These are phyloP conservation scores for Malus orientalis DNA, from an alignment of 306 rosid genomes.

Conservation along the genomic window DNA sequence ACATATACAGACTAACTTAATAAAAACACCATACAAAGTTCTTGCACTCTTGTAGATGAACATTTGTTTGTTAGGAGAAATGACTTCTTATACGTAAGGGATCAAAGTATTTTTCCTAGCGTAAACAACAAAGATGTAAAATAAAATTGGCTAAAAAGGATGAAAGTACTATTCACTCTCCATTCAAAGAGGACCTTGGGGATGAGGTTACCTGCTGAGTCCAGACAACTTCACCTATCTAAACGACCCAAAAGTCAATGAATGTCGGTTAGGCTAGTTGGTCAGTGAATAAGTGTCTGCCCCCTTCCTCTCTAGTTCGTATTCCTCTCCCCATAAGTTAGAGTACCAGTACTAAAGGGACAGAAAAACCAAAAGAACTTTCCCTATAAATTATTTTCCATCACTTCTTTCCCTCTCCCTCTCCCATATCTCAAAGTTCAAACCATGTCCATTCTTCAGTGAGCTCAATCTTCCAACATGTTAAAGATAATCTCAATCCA, in stretches of 20 bases:
- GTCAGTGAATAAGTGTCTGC: no score
- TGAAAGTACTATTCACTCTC: not conserved
- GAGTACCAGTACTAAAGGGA: no score
- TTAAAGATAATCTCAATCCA: slow-evolving; percentile 9
- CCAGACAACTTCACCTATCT: not conserved
- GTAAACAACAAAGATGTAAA: not conserved
- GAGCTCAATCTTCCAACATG: slow-evolving; percentile 3
- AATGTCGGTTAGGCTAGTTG: no score
- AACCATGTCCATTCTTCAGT: not conserved
- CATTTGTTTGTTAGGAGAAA: no score
- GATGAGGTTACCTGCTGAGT: not conserved
- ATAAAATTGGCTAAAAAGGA: not conserved
- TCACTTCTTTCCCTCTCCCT: not conserved
- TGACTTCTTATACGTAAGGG: no score
- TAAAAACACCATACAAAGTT: no score
- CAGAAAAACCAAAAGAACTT: no score
- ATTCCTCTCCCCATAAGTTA: no score
- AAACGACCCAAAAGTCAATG: no score
- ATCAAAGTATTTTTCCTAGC: not conserved
- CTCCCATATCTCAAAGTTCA: not conserved
- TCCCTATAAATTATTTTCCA: not conserved
- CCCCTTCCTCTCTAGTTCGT: no score
- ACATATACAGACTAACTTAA: no score
- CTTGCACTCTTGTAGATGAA: no score
- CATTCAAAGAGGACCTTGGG: not conserved